phyloP scores from a whole-genome alignment of 371 early-diverging fungal species.

The Mortierella sp. region DNA sequence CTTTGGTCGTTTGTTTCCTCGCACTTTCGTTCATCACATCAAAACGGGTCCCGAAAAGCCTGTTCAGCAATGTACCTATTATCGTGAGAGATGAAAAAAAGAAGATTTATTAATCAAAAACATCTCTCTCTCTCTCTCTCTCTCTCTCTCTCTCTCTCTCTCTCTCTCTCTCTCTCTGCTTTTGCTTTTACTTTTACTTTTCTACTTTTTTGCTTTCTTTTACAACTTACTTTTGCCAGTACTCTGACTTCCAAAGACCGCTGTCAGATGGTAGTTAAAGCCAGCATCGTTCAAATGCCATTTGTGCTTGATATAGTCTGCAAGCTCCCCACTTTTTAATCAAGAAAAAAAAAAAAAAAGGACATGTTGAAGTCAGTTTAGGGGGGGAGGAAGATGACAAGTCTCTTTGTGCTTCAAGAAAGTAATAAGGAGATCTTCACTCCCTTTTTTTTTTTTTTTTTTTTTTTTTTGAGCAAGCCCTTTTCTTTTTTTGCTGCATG shows the following conservation, averaged over 20 bases:
- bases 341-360: background rate
- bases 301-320: constrained; percentile 73
- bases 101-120: too few species aligned
- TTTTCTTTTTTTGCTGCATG: background rate
- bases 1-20: constrained; percentile 92
- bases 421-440: too few species aligned
- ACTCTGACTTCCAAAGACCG: constrained; percentile 97
- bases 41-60: constrained; percentile 90
- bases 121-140: too few species aligned
- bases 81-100: too few species aligned
- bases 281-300: constrained; percentile 86
- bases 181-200: too few species aligned
- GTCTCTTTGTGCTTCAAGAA: too few species aligned
- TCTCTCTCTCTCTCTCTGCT: too few species aligned
- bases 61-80: constrained; percentile 93
- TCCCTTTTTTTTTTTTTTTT: too few species aligned
- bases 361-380: background rate
- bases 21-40: constrained; percentile 88
- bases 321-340: constrained; percentile 62
- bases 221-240: constrained; percentile 89
- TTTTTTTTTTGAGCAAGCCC: too few species aligned
- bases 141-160: too few species aligned
- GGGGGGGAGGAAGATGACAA: background rate
- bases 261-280: constrained; percentile 92
- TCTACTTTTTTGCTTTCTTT: too few species aligned